phyloP scores from a whole-genome alignment of 352 stramenopile genomes.

The Thraustotheca clavata region DNA sequence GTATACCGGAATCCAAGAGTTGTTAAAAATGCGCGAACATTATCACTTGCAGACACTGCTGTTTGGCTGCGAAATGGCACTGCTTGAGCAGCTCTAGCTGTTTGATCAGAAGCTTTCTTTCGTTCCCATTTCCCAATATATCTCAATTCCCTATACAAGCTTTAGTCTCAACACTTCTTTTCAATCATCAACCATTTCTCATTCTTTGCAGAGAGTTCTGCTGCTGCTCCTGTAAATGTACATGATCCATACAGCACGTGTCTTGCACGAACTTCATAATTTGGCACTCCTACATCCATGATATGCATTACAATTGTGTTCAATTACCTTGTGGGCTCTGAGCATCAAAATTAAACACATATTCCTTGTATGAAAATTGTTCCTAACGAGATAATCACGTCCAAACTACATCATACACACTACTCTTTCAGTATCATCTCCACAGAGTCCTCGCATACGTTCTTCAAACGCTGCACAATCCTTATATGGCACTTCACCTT shows the following conservation, averaged over 20 bases:
- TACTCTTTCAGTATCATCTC: conserved; percentile 76
- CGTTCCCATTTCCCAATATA: conserved; percentile 81
- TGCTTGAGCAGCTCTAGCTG: conserved; percentile 39
- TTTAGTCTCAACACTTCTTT: too few relatives aligned
- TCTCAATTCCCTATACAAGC: conserved; percentile 50
- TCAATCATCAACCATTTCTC: conserved; percentile 66
- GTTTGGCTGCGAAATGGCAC: conserved; percentile 79
- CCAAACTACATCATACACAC: neutral
- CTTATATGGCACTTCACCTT: conserved; percentile 28
- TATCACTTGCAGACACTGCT: conserved; percentile 73
- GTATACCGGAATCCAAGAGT: conserved; percentile 71
- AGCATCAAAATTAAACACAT: conserved; percentile 85
- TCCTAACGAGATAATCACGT: conserved; percentile 30
- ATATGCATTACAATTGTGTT: neutral
- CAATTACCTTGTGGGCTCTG: conserved; percentile 52
- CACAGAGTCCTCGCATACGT: conserved; percentile 61
- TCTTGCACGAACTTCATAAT: conserved; percentile 73
- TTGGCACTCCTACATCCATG: conserved; percentile 40
- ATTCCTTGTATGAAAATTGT: conserved; percentile 83
- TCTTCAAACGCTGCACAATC: conserved; percentile 76
- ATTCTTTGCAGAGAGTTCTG: conserved; percentile 63
- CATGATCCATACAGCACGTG: conserved; percentile 76
- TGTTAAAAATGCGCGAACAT: conserved; percentile 57
- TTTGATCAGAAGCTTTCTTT: conserved; percentile 77
- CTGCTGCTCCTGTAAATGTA: conserved; percentile 67